Evolutionary conservation across 805 yeast genomes (phyloP), one percentile per base, ranked within the genome.

Genomic region (Zygoascus biomembranicola): DNA sequence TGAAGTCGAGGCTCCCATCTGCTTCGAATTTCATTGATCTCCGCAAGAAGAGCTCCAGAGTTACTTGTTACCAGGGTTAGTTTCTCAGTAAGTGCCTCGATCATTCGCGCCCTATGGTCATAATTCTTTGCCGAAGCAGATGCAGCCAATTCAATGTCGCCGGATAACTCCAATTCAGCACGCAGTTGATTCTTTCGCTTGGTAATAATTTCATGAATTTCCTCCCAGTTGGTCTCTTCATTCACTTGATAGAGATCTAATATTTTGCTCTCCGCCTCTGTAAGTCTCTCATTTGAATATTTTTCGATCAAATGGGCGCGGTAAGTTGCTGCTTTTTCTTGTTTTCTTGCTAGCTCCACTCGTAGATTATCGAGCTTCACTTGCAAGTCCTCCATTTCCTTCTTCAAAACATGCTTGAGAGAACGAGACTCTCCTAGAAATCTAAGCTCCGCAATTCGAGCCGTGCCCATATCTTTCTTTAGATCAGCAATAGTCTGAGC

Each of bases 1-100:
- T 77, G 73, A 26, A 92, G 69, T 57, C 77, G 75, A 1, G 82
- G 80, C 59, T 83, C 90, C 87, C 96, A 85, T 1, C 57, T 63
- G 0, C 52, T 57, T 32, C 72, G 66, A 8, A 81, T 72, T 11
- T 64, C 64, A 1, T 55, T 60, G 10, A 83, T 77, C 19, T 73
- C 54, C 0, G 61, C 55, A 32, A 72, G 73, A 16, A 74, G 58
- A 4, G 63, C 62, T 8, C 52, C 57, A 47, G 63, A 62, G 6
- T 49, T 42, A 5, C 51, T 48, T 2, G 26, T 45, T 37, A 46
- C 55, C 11, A 44, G 10, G 13, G 32, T 26, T 2, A 52, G 32
- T 9, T 44, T 37, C 8, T n/a, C 28, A 61, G 51, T 73, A 6
- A 77, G 61, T 35, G 68, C 73, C 1, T 54, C 61, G 5, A 76